phyloP scores from a whole-genome alignment of 768 basidiomycete species.

The Chalciporus sphaerocephalus region DNA sequence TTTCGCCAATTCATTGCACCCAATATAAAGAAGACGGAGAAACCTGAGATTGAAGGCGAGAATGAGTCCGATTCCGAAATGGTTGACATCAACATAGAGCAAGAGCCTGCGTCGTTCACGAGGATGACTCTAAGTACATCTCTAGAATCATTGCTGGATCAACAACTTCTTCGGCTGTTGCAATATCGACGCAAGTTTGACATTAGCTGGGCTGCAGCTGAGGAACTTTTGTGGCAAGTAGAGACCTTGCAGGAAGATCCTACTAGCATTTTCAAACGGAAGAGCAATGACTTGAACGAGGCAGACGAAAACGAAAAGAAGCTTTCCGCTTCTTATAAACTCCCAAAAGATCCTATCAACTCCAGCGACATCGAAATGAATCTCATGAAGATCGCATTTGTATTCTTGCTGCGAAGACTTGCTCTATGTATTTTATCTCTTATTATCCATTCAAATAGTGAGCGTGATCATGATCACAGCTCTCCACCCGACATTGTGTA shows the following conservation, averaged over 20 bases:
- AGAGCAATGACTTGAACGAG: constrained; percentile 22
- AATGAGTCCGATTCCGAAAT: not conserved
- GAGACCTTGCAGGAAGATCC: constrained; percentile 42
- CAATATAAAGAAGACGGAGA: constrained; percentile 29
- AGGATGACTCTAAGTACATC: constrained; percentile 61
- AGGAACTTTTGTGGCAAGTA: constrained; percentile 44
- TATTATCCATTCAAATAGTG: not conserved
- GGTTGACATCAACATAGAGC: not conserved
- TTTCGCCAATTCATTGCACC: constrained; percentile 47
- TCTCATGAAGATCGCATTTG: constrained; percentile 57
- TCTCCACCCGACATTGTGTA: constrained; percentile 68
- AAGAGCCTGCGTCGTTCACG: constrained; percentile 41
- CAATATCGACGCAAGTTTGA: constrained; percentile 47
- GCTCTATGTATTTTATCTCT: constrained; percentile 37
- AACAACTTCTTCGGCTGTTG: constrained; percentile 51
- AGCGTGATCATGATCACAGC: constrained; percentile 29
- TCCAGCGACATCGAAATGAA: constrained; percentile 42
- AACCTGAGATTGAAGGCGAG: constrained; percentile 18
- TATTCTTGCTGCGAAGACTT: constrained; percentile 60
- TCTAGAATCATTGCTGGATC: constrained; percentile 57
- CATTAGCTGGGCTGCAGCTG: constrained; percentile 69
- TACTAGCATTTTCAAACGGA: constrained; percentile 35
- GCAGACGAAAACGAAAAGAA: constrained; percentile 45
- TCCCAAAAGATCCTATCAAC: constrained; percentile 55
- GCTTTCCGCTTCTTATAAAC: constrained; percentile 36